phyloP scores from a whole-genome alignment of 2,329 filamentous ascomycete genomes.

The Fusarium sp. region DNA sequence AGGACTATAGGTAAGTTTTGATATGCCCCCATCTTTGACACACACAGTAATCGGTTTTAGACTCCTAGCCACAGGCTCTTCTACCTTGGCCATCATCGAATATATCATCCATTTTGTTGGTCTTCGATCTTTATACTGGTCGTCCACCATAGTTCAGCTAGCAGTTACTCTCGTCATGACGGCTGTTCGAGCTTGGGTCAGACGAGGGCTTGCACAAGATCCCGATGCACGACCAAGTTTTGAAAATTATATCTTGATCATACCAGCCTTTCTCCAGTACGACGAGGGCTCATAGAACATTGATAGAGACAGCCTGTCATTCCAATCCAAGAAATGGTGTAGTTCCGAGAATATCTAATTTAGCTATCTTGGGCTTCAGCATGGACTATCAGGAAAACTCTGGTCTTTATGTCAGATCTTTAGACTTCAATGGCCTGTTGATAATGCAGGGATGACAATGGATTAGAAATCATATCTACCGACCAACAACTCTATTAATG shows the following conservation, averaged over 20 bases:
- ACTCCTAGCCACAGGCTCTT: background rate
- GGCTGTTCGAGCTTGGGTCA: background rate
- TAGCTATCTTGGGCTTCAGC: no score
- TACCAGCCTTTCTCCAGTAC: background rate
- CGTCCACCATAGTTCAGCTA: background rate
- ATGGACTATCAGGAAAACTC: no score
- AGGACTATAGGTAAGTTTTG: background rate
- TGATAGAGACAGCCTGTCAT: no score
- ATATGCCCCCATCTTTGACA: no score
- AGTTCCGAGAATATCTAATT: no score
- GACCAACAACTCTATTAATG: no score
- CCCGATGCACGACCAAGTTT: background rate
- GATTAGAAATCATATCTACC: no score
- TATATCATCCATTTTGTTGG: slow-evolving; percentile 1
- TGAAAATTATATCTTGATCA: background rate
- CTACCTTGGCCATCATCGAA: background rate
- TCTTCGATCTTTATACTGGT: background rate
- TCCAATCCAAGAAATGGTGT: no score
- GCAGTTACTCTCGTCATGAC: background rate
- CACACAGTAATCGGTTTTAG: background rate
- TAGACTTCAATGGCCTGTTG: no score
- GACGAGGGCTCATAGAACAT: no score
- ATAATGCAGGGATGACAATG: no score
- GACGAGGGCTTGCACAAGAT: background rate
- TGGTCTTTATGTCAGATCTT: no score